phyloP scores from a whole-genome alignment of 2,329 filamentous ascomycete genomes.

The Blastomyces gilchristii region DNA sequence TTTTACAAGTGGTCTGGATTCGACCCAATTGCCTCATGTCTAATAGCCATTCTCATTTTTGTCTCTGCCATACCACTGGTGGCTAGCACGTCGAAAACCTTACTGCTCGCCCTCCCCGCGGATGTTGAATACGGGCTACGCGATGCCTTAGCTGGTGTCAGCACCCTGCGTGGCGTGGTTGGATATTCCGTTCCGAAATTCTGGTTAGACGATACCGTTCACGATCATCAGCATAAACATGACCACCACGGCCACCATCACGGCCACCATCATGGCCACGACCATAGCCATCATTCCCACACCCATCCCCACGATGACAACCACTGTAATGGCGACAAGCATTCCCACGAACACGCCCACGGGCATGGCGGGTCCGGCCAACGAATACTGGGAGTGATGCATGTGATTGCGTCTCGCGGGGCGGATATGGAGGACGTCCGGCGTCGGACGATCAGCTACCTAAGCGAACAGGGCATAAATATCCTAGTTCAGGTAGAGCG shows the following conservation, averaged over 20 bases:
- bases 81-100: constrained; percentile 66
- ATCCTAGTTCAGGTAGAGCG: constrained; percentile 79
- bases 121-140: constrained; percentile 80
- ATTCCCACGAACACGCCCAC: constrained; percentile 21
- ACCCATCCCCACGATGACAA: constrained; percentile 17
- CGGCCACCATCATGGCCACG: constrained; percentile 21
- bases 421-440: constrained; percentile 74
- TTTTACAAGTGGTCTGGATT: constrained; percentile 85
- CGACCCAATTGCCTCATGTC: constrained; percentile 85
- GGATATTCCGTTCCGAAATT: constrained; percentile 82
- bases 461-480: constrained; percentile 63
- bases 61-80: constrained; percentile 85
- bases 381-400: constrained; percentile 70
- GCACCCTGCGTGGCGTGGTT: constrained; percentile 70
- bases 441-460: constrained; percentile 61
- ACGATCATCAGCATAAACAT: constrained; percentile 25
- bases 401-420: constrained; percentile 63
- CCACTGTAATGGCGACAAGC: constrained; percentile 17
- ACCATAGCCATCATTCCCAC: constrained; percentile 26
- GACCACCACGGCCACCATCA: constrained; percentile 23
- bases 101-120: constrained; percentile 76
- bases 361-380: constrained; percentile 16
- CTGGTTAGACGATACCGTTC: constrained; percentile 66
- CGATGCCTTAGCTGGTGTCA: constrained; percentile 73
- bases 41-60: constrained; percentile 89